These are phyloP conservation scores for Cubamyces sp. DNA, from an alignment of 768 basidiomycete species.

Conservation along the genomic window DNA sequence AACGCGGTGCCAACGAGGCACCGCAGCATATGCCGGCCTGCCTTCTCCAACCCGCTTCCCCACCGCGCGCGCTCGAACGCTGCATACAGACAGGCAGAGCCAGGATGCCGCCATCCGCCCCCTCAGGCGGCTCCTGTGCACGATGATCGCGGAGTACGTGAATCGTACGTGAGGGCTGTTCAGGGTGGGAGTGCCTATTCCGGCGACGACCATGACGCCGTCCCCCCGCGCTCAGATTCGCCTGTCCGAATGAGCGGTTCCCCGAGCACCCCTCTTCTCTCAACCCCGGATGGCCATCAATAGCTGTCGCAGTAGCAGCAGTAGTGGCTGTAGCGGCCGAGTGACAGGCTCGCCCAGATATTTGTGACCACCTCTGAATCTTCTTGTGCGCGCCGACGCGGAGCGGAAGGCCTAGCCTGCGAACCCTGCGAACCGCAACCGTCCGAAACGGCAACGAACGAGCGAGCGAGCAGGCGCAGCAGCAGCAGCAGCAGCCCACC, in stretches of 20 bases:
- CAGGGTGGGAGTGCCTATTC: slow-evolving; percentile 15
- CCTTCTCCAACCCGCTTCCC: slow-evolving; percentile 3
- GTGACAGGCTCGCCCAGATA: neutral
- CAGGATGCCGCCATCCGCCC: neutral
- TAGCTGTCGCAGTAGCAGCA: too few species aligned
- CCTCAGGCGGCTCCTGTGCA: neutral
- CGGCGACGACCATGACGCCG: neutral
- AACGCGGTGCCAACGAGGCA: slow-evolving; percentile 33
- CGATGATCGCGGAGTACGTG: slow-evolving; percentile 8
- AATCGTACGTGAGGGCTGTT: slow-evolving; percentile 6
- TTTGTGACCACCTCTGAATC: neutral
- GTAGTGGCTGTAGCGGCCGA: too few species aligned
- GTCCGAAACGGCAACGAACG: neutral
- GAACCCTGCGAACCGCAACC: neutral
- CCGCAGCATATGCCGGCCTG: slow-evolving; percentile 19
- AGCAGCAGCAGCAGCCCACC: neutral
- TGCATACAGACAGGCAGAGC: too few species aligned
- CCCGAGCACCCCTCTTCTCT: slow-evolving; percentile 10
- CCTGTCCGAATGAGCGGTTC: neutral
- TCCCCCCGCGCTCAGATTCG: too few species aligned
- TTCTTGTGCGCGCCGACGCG: neutral
- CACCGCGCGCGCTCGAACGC: neutral
- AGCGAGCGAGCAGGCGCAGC: slow-evolving; percentile 1
- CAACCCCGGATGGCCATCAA: neutral
- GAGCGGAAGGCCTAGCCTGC: neutral